Conservation (phyloP, 768 basidiomycete species). For the Coprinopsis sp. region DNA sequence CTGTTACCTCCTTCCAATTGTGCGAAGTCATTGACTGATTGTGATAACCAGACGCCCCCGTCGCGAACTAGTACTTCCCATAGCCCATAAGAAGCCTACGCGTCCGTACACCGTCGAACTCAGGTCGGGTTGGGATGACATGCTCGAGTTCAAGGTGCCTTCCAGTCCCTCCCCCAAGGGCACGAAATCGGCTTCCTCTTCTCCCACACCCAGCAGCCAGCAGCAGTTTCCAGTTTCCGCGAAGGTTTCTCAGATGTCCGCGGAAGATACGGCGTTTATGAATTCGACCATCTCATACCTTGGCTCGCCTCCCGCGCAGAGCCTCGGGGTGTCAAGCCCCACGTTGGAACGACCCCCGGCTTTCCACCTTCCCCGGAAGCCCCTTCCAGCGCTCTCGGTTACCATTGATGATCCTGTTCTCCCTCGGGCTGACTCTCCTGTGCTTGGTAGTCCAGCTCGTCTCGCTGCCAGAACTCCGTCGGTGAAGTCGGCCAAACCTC, state of each 20-base stretch:
- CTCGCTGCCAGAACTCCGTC: not conserved
- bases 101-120: slow-evolving; percentile 30
- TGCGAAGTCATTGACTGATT: not conserved
- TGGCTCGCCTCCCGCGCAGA: slow-evolving; percentile 39
- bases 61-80: not conserved
- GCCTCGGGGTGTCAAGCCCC: slow-evolving; percentile 26
- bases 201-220: slow-evolving; percentile 8
- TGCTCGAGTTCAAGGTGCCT: slow-evolving; percentile 31
- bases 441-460: too few relatives aligned
- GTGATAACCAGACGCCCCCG: not conserved
- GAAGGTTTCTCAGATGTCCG: slow-evolving; percentile 2
- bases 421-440: not conserved
- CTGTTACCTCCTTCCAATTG: not conserved
- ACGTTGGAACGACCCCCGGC: slow-evolving; percentile 2
- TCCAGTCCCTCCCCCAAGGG: slow-evolving; percentile 15
- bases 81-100: slow-evolving; percentile 13
- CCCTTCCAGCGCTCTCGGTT: slow-evolving; percentile 9
- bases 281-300: slow-evolving; percentile 41
- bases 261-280: slow-evolving; percentile 38
- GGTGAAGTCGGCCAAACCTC: not conserved
- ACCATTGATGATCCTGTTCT: slow-evolving; percentile 9
- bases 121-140: slow-evolving; percentile 50
- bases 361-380: slow-evolving; percentile 7
- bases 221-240: not conserved
- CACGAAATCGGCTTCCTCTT: slow-evolving; percentile 15